These are phyloP conservation scores for Neopestalotiopsis clavispora DNA, from an alignment of 2,329 filamentous ascomycete genomes.

Conservation along the genomic window DNA sequence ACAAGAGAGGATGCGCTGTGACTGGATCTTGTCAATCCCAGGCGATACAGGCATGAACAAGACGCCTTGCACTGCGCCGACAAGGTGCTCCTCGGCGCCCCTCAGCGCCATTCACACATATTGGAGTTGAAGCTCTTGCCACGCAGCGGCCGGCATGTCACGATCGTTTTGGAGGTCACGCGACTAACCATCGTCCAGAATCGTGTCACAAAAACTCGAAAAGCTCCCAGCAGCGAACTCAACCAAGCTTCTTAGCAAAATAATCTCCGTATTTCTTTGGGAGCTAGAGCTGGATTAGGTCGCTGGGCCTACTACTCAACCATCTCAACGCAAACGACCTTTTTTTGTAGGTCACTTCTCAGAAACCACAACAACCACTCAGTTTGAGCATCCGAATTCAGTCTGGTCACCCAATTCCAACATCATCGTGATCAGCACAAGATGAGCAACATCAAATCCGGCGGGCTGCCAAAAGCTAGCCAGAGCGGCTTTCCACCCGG, in stretches of 20 bases:
- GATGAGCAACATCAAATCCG: conserved; percentile 54
- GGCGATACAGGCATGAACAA: background rate
- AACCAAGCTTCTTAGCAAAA: background rate
- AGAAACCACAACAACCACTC: background rate
- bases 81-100: background rate
- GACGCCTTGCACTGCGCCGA: background rate
- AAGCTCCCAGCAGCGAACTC: background rate
- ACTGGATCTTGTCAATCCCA: background rate
- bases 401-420: background rate
- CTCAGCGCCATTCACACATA: background rate
- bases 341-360: background rate
- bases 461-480: conserved; percentile 56
- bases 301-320: background rate
- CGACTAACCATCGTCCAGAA: conserved; percentile 1
- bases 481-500: conserved; percentile 46
- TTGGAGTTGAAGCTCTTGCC: background rate
- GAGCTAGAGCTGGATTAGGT: background rate
- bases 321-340: background rate
- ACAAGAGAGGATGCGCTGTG: background rate
- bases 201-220: background rate
- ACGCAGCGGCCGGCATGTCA: background rate
- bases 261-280: background rate
- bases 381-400: background rate
- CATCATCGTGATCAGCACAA: conserved; percentile 46
- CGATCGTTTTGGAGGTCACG: background rate